Conservation (phyloP, 1,284 basidiomycete species). For the Anthracocystis setariae region DNA sequence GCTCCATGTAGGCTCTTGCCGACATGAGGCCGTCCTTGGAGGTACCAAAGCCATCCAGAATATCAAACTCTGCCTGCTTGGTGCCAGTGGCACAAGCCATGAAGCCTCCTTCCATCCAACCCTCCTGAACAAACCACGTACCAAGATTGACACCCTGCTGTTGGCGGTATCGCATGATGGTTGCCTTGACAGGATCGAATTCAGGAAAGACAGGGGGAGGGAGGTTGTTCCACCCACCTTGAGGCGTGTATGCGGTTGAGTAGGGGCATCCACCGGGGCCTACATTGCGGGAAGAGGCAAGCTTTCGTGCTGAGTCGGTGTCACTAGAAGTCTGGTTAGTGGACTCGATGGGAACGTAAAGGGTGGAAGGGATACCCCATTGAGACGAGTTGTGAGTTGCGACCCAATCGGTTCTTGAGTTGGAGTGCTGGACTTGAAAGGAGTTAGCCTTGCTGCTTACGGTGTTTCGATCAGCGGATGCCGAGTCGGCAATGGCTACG, state of each 20-base stretch:
- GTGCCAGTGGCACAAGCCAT: constrained; percentile 75
- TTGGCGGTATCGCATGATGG: constrained; percentile 62
- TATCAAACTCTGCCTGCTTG: constrained; percentile 71
- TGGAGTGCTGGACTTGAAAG: constrained; percentile 41
- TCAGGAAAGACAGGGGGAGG: constrained; percentile 52
- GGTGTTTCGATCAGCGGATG: constrained; percentile 14
- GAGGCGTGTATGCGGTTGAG: constrained; percentile 57
- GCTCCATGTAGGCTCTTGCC: constrained; percentile 73
- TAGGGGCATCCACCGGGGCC: constrained; percentile 60
- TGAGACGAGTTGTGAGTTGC: constrained; percentile 34
- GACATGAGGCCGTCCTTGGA: constrained; percentile 70
- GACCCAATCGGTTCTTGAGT: constrained; percentile 24
- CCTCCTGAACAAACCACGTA: constrained; percentile 75
- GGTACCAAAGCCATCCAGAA: constrained; percentile 71
- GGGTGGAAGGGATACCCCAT: constrained; percentile 57
- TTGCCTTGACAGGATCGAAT: constrained; percentile 62
- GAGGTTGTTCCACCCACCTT: constrained; percentile 50
- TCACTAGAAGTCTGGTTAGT: constrained; percentile 14
- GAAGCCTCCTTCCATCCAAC: constrained; percentile 80
- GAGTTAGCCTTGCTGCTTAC: constrained; percentile 26
- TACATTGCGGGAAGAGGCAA: constrained; percentile 44
- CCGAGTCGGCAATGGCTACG: constrained; percentile 1
- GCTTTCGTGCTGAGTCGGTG: constrained; percentile 22
- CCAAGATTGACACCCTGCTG: constrained; percentile 62
- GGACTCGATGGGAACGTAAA: constrained; percentile 51